Conservation (phyloP, 495 filamentous ascomycete genomes). For the Talaromyces thailandensis region DNA sequence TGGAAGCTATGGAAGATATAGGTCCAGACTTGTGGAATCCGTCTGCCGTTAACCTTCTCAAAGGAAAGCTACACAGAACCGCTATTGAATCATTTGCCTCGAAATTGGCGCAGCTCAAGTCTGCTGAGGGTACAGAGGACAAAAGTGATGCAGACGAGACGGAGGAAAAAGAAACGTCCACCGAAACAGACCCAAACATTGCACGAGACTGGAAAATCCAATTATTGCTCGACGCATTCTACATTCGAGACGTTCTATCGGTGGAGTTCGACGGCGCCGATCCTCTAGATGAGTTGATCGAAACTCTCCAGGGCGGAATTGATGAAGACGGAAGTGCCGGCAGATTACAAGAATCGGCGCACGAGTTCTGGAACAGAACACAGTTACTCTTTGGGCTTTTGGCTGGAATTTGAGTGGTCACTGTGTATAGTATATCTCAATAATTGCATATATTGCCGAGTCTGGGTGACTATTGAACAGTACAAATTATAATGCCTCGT, state of each 20-base stretch:
- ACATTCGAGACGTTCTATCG: constrained; percentile 45
- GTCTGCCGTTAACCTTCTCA: constrained; percentile 54
- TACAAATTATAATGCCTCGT: not conserved
- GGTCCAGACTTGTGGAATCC: constrained; percentile 83
- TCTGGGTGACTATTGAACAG: not conserved
- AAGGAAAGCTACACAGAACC: constrained; percentile 38
- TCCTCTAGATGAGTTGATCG: constrained; percentile 35
- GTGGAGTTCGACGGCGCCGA: constrained; percentile 17
- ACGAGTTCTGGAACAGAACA: constrained; percentile 75
- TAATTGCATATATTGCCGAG: not conserved
- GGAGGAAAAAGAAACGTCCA: not conserved
- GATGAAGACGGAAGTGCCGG: constrained; percentile 35
- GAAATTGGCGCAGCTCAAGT: not conserved
- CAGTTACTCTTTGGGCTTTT: constrained; percentile 62
- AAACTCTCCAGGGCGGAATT: constrained; percentile 35
- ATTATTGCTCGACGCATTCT: constrained; percentile 66
- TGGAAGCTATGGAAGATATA: constrained; percentile 53
- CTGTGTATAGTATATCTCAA: not conserved
- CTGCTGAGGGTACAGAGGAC: not conserved
- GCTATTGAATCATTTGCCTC: constrained; percentile 18
- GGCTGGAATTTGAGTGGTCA: constrained; percentile 6
- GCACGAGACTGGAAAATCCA: constrained; percentile 56
- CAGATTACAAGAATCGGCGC: constrained; percentile 44
- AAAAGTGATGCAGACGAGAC: not conserved
- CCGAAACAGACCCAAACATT: constrained; percentile 4